Base-by-base conservation (phyloP, 805 yeast species). In the Metschnikowia amazonensis region DNA sequence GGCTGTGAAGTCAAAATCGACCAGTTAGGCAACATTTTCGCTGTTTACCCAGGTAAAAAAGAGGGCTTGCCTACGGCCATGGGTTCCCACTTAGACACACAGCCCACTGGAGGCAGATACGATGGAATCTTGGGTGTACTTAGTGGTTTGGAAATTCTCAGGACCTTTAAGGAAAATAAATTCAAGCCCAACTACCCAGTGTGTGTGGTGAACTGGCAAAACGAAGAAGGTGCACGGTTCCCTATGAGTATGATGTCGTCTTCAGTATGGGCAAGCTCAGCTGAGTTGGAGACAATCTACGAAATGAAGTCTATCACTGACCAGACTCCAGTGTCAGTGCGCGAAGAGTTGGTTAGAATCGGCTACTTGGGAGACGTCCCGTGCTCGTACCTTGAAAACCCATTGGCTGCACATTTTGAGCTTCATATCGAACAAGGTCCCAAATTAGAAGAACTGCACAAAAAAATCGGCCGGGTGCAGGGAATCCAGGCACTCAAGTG, bases 361-460 rank as follows among this genome's bases (percentile, higher is more conserved):
- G 88, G 87, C 1, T 84, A 80, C 59, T 61, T 73, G 50, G 89
- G 89, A 13, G 65, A 62, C 2, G 56, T 65, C 6, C 70, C 72
- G 1, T 81, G 82, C 17, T 65, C 73, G 10, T 71, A 77, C 58
- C 55, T 68, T 50, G 65, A 60, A 18, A 79, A 76, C 50, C 85
- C 84, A 16, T 64, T 84, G 18, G 78, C 79, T 17, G 83, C 85
- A 8, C 89, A 84, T 62, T 83, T 84, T 59, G 90, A 84, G 60
- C 67, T 84, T 44, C 90, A 84, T 58, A 84, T 84, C 49, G 89
- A 84, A 57, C 90, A 84, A 62, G 90, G 90, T 5, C 89, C 89
- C 10, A 72, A 82, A 32, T 69, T 84, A 41, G 88, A 84, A 58
- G 71, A 72, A 20, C 73, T 72, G 27, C 56, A 72, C 4, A 77